Percentiles rank a stretch among this genome's conserved stretches.
Conservation (phyloP, 495 filamentous ascomycete species). For the Staphylotrichum tortipilum region DNA sequence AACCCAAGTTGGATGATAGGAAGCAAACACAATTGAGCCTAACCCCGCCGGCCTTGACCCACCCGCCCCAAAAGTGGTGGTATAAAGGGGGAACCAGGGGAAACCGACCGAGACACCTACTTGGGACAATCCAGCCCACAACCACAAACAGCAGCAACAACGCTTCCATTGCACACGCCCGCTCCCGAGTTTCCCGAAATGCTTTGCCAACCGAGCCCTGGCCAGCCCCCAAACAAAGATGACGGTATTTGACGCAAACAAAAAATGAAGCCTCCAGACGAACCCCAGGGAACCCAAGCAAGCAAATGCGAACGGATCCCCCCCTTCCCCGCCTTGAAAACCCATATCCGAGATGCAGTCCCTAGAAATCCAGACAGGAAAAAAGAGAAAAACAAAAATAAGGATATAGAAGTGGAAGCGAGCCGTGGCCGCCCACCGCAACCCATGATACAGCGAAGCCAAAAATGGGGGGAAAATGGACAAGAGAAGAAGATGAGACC, state of each 20-base stretch:
- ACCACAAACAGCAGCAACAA: slow-evolving; percentile 3
- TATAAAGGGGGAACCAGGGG: no score
- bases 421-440: slow-evolving; percentile 14
- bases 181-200: slow-evolving; percentile 15
- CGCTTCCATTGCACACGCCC: slow-evolving; percentile 17
- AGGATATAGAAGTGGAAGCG: slow-evolving; percentile 12
- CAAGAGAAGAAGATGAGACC: slow-evolving; percentile 5
- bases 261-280: slow-evolving; percentile 7
- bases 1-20: slow-evolving; percentile 1
- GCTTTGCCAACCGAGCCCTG: slow-evolving; percentile 17
- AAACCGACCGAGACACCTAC: slow-evolving; percentile 1
- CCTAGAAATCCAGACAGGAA: slow-evolving; percentile 9
- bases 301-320: slow-evolving; percentile 4
- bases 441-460: slow-evolving; percentile 21
- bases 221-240: slow-evolving; percentile 16
- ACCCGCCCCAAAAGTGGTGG: no score
- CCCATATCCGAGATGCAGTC: slow-evolving; percentile 27
- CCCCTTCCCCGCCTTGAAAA: slow-evolving; percentile 1
- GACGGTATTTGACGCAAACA: not conserved
- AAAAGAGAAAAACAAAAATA: slow-evolving; percentile 14
- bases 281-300: slow-evolving; percentile 8
- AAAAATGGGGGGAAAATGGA: slow-evolving; percentile 5
- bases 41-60: no score
- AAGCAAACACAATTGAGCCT: no score
- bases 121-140: slow-evolving; percentile 4